These are phyloP conservation scores for Huiozyma naganishii DNA, from an alignment of 805 yeast species.

Conservation along the genomic window DNA sequence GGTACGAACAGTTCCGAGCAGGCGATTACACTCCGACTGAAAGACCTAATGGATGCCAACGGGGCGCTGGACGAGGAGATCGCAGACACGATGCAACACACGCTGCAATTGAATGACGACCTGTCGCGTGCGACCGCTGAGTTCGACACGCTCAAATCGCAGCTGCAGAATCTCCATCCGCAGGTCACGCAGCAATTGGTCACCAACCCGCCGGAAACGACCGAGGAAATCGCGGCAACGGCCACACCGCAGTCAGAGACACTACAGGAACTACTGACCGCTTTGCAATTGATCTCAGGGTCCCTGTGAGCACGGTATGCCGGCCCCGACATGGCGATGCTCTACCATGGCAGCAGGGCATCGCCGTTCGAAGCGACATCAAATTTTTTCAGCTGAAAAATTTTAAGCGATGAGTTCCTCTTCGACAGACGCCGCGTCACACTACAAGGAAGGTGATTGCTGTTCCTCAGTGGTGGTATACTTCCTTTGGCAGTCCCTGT, in stretches of 20 bases:
- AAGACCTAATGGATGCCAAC: slow-evolving; percentile 11
- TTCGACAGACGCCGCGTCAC: too few species aligned
- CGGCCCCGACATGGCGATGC: not conserved
- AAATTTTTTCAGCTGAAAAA: too few species aligned
- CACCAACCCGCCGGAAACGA: not conserved
- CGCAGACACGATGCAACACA: not conserved
- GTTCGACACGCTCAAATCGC: not conserved
- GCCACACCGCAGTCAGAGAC: slow-evolving; percentile 2
- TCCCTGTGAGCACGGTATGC: too few species aligned
- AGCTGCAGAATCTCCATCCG: not conserved
- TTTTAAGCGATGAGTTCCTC: too few species aligned
- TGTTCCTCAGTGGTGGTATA: too few species aligned
- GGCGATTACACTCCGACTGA: slow-evolving; percentile 8
- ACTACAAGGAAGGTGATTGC: too few species aligned
- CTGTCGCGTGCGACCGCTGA: not conserved
- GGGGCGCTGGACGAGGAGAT: slow-evolving; percentile 8
- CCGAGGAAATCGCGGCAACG: not conserved
- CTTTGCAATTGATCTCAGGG: slow-evolving; percentile 15
- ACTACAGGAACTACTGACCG: slow-evolving; percentile 11
- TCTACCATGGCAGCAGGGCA: not conserved
- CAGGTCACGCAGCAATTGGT: not conserved
- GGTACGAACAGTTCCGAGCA: slow-evolving; percentile 8
- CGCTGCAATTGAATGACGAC: not conserved
- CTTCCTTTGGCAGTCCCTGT: too few species aligned
- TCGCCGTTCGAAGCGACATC: too few species aligned